Evolutionary conservation across 208 protist genomes (phyloP).

Genomic region (Kentomonas sorsogonicus): DNA sequence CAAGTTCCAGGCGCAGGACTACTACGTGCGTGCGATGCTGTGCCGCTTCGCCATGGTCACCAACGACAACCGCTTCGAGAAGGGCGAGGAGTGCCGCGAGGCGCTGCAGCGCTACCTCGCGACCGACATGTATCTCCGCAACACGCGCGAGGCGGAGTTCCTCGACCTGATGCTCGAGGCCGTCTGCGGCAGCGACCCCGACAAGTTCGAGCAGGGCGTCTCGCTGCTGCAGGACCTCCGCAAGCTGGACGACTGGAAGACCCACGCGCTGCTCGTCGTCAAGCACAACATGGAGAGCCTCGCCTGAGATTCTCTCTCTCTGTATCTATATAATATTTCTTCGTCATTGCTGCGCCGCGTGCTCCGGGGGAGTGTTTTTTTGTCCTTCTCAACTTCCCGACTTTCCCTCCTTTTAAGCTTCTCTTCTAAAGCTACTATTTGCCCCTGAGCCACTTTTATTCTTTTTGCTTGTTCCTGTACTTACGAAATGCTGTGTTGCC

Average conservation of each 20-base stretch:
- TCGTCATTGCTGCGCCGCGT: too few species aligned
- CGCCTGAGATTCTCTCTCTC: constrained; percentile 22
- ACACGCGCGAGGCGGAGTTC: constrained; percentile 76
- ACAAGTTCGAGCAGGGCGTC: constrained; percentile 77
- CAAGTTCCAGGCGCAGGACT: constrained; percentile 85
- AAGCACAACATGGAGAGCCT: constrained; percentile 83
- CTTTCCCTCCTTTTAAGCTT: too few species aligned
- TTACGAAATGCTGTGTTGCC: not conserved
- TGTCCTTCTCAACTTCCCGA: too few species aligned
- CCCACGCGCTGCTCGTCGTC: constrained; percentile 71
- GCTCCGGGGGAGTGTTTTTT: too few species aligned
- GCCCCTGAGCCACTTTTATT: constrained; percentile 8
- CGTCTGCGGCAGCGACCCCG: constrained; percentile 56
- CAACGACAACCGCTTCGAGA: constrained; percentile 70
- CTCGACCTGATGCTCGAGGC: constrained; percentile 63
- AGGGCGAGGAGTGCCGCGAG: constrained; percentile 59
- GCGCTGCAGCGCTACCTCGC: constrained; percentile 60
- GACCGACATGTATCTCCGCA: constrained; percentile 64
- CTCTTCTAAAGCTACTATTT: too few species aligned
- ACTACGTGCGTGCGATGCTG: constrained; percentile 75
- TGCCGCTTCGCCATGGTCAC: constrained; percentile 71
- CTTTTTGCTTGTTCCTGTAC: not conserved
- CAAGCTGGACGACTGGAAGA: constrained; percentile 85
- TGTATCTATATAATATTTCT: constrained; percentile 4
- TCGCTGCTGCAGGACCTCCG: constrained; percentile 64